Evolutionary conservation across 495 filamentous ascomycete genomes (phyloP), one percentile per base, ranked within the genome.

Genomic region (Neurospora sp.): DNA sequence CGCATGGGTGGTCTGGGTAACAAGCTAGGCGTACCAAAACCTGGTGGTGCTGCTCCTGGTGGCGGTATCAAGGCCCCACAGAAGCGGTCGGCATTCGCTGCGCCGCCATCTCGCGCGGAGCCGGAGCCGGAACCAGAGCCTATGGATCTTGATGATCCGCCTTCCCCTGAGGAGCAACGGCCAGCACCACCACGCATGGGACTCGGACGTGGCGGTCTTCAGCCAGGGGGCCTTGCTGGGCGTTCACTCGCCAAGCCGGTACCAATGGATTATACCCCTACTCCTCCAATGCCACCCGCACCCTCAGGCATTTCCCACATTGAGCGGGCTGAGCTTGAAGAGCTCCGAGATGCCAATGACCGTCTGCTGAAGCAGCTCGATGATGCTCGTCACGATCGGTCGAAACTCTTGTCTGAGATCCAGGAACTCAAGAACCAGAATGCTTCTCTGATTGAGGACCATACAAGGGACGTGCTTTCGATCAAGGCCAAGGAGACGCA

Each of bases 401-500:
- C 89, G 20, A 92, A 88, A 73, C 84, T 95, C 10, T 87, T 86
- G 53, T 94, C 91, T 0, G 91, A 95, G 74, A 88, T 98, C 68
- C 90, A 92, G 70, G 94, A 98, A 78, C 85, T 98, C 2, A 93
- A 95, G 80, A 94, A 97, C 75, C 92, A 97, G 77, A 98, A 99
- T 76, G 96, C 96, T 17, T 91, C 97, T 75, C 86, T 98, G 17
- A 98, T 98, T 70, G 96, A 99, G 82, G 96, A 98, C 76, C 95
- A 98, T 77, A 99, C 96, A 3, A 85, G 95, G 69, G 96, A 98
- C 78, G 93, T 97, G 10, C 87, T 99, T 27, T 93, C 93, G 75
- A 94, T 98, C 81, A 98, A 98, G 75, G 96, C 96, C 41, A 99
- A 99, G 80, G 96, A 98, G 80, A 98, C 96, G 7, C 96, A 99